These are phyloP conservation scores for Schwanniomyces pseudopolymorphus DNA, from an alignment of 805 yeast species.

Conservation along the genomic window DNA sequence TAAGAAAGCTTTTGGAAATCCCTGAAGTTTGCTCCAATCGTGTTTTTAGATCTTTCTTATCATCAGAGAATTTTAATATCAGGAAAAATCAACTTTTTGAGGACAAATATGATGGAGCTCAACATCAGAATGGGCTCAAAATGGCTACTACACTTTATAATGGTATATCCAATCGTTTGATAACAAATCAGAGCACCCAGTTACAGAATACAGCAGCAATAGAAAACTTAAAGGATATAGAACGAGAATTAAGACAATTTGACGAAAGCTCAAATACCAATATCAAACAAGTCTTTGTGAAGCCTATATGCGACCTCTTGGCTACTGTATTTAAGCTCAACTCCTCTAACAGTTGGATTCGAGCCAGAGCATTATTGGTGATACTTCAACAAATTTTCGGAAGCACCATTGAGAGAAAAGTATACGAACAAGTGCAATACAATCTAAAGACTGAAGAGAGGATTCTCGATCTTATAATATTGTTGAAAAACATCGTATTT, in stretches of 20 bases:
- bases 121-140: constrained; percentile 21
- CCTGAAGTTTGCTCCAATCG: constrained; percentile 74
- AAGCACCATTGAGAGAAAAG: constrained; percentile 76
- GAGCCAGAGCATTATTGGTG: constrained; percentile 81
- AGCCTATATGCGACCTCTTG: constrained; percentile 78
- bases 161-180: constrained; percentile 20
- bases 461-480: constrained; percentile 35
- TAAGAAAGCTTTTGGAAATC: constrained; percentile 54
- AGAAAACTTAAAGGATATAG: constrained; percentile 47
- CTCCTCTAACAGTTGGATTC: constrained; percentile 67
- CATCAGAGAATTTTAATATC: constrained; percentile 59
- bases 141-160: constrained; percentile 36
- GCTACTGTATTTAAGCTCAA: constrained; percentile 67
- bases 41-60: constrained; percentile 72
- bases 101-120: constrained; percentile 10
- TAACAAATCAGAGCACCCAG: not conserved
- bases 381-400: constrained; percentile 85
- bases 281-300: constrained; percentile 54
- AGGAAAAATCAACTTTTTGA: constrained; percentile 29
- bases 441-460: constrained; percentile 41
- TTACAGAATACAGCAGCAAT: constrained; percentile 8
- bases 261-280: constrained; percentile 32
- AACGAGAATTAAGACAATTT: constrained; percentile 51
- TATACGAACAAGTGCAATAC: constrained; percentile 44
- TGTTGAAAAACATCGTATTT: constrained; percentile 27